These are phyloP conservation scores for Colletotrichum orbiculare DNA, from an alignment of 2,329 filamentous ascomycete genomes.

Conservation along the genomic window DNA sequence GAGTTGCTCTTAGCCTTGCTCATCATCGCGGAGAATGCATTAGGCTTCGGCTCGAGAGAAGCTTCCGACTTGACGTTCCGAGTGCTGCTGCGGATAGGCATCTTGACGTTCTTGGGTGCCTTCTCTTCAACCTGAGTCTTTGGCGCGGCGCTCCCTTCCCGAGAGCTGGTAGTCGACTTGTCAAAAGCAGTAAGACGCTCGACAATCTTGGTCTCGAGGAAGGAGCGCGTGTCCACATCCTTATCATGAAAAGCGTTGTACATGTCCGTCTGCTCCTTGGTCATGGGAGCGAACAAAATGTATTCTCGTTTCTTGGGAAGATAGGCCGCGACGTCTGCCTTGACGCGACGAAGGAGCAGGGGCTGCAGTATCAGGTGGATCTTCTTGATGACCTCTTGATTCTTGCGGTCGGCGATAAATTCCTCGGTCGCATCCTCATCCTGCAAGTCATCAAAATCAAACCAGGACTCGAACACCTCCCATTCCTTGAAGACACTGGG, in stretches of 20 bases:
- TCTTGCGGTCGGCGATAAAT: slow-evolving; percentile 80
- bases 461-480: slow-evolving; percentile 94
- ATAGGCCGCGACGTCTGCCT: slow-evolving; percentile 90
- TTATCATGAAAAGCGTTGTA: slow-evolving; percentile 76
- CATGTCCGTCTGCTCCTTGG: slow-evolving; percentile 87
- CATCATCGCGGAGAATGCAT: slow-evolving; percentile 68
- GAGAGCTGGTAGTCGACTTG: slow-evolving; percentile 48
- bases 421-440: slow-evolving; percentile 84
- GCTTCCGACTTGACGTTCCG: slow-evolving; percentile 44
- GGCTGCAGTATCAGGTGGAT: slow-evolving; percentile 95
- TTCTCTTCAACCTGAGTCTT: slow-evolving; percentile 37
- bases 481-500: slow-evolving; percentile 94
- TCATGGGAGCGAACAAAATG: slow-evolving; percentile 92
- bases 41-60: slow-evolving; percentile 42
- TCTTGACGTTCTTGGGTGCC: slow-evolving; percentile 39
- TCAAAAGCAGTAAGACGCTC: slow-evolving; percentile 63
- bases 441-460: slow-evolving; percentile 92
- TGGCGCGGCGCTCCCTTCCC: slow-evolving; percentile 42
- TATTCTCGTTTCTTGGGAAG: slow-evolving; percentile 98
- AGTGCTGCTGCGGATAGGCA: slow-evolving; percentile 51
- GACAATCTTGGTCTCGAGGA: slow-evolving; percentile 82
- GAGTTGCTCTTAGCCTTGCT: slow-evolving; percentile 38
- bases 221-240: slow-evolving; percentile 72
- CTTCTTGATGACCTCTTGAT: slow-evolving; percentile 68
- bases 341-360: slow-evolving; percentile 86